Base-by-base conservation (phyloP, 352 stramenopile species). In the Globisporangium viniferum region DNA sequence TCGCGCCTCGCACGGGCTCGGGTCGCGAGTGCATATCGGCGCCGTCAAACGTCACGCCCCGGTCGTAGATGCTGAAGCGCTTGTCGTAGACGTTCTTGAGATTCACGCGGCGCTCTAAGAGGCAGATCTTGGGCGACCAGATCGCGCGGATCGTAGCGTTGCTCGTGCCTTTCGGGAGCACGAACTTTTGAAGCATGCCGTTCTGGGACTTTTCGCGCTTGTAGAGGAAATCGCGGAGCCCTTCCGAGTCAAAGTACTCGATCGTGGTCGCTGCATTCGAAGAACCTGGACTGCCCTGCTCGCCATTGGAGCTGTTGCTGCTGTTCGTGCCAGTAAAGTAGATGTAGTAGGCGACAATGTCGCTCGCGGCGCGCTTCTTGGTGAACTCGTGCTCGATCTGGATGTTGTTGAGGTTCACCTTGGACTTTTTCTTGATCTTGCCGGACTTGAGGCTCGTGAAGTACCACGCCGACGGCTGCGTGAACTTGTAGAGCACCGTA, bases 41-140 rank as follows among this genome's bases (percentile, higher is more conserved):
- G 15, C 95, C 94, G 68, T 99, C 96, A 61, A 98, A 99, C 27
- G 96, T 99, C 36, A 98, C 92, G 22, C 84, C 83, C 22, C 93
- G 86, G 71, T 99, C 96, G 70, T 98, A 98, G 41, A 99, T 75
- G 36, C 86, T 94, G 73, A 92, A 98, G 18, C 94, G 81, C 48
- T 80, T 81, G 73, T 99, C 96, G 65, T 97, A 86, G 5, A 99
- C 74, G 53, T 92, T 84, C 72, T 95, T 88, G 20, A 86, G 76
- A 73, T 98, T 99, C 49, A 96, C 80, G 39, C 91, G 86, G 33
- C 95, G 88, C 75, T 99, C 97, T 10, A 98, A 71, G 6, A 99
- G 73, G 62, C 96, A 98, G 63, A 99, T 86, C 67, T 98, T 98
- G 8, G 96, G 96, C 51, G 93, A 98, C 93, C 95, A 98, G 48